Evolutionary conservation across 176 grass and related monocot species (phyloP).

Genomic region (Phyllostachys edulis): DNA sequence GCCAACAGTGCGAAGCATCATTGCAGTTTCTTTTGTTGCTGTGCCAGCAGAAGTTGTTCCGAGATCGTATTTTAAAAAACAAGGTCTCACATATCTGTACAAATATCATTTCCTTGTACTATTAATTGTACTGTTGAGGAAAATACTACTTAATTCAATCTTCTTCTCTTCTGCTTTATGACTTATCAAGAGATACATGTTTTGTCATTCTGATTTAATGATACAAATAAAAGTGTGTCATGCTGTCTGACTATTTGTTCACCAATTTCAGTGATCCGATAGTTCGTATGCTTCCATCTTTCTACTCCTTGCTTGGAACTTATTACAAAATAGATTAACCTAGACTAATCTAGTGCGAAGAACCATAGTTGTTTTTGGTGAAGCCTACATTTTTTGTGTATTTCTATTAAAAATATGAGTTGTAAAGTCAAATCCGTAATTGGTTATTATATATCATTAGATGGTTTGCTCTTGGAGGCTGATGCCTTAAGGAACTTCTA

Average conservation of each 20-base stretch:
- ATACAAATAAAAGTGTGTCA: conserved; percentile 3
- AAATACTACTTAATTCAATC: neutral
- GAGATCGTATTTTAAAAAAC: conserved; percentile 83
- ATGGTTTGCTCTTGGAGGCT: conserved; percentile 13
- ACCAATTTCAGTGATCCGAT: neutral
- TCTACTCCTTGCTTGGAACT: conserved; percentile 8
- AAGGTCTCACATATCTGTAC: conserved; percentile 52
- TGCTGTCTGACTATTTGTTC: neutral
- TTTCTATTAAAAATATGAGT: neutral
- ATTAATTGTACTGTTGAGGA: neutral
- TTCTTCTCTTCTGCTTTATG: conserved; percentile 10
- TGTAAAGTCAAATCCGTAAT: neutral
- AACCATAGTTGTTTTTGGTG: neutral
- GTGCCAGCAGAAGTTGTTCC: conserved; percentile 89
- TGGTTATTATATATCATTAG: conserved; percentile 5
- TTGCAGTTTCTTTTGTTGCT: conserved; percentile 90
- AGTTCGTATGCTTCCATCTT: neutral
- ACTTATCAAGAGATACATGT: conserved; percentile 6
- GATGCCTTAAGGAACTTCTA: conserved; percentile 20
- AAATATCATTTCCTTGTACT: conserved; percentile 12
- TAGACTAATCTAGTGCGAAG: neutral
- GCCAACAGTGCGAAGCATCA: conserved; percentile 84
- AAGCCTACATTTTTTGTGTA: neutral
- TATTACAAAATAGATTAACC: neutral
- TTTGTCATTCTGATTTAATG: neutral